Evolutionary conservation across 2,329 filamentous ascomycete genomes (phyloP).

Genomic region (Thielaviopsis musarum): DNA sequence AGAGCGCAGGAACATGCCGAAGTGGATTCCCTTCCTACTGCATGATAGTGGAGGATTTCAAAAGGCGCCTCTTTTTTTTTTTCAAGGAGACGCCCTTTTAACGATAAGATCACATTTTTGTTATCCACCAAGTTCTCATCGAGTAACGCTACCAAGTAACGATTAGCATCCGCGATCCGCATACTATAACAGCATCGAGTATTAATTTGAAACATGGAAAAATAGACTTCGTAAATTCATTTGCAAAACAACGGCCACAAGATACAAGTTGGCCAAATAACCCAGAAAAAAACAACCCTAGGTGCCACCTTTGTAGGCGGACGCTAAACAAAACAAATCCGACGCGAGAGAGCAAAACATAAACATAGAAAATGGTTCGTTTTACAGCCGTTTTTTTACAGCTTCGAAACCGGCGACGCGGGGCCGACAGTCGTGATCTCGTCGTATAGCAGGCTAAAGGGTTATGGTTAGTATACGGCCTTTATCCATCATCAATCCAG

Average conservation of each 20-base stretch:
- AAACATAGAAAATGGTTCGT: background rate
- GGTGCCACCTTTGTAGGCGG: background rate
- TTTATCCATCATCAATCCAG: background rate
- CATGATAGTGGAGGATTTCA: background rate
- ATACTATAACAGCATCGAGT: background rate
- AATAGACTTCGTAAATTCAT: background rate
- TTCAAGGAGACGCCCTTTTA: too few species aligned
- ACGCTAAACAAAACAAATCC: background rate
- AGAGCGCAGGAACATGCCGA: background rate
- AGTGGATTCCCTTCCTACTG: background rate
- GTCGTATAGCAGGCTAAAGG: conserved; percentile 58
- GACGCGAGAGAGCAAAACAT: background rate
- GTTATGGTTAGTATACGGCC: conserved; percentile 10
- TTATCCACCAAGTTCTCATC: background rate
- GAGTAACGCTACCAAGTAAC: background rate
- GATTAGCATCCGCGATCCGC: background rate
- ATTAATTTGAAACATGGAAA: background rate
- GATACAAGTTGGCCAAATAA: background rate
- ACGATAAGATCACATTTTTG: too few species aligned
- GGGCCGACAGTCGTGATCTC: conserved; percentile 64
- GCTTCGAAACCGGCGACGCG: conserved; percentile 43
- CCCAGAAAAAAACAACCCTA: background rate
- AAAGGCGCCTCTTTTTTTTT: too few species aligned
- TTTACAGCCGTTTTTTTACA: conserved; percentile 27
- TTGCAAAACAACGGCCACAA: background rate